phyloP scores from a whole-genome alignment of 1,284 basidiomycete genomes.

The Chondrostereum purpureum region DNA sequence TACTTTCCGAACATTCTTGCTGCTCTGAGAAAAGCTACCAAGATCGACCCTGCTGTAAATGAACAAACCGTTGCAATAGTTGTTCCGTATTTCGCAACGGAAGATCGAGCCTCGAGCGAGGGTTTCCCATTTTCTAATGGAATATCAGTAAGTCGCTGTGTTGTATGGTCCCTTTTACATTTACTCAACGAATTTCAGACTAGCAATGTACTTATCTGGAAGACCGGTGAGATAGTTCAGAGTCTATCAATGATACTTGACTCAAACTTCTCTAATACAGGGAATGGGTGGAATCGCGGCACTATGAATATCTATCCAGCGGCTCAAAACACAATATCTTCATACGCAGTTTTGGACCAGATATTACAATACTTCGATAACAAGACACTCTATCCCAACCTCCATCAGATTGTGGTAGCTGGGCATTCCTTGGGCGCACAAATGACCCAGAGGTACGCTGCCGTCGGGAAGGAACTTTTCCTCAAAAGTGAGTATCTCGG shows the following conservation, averaged over 20 bases:
- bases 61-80: not conserved
- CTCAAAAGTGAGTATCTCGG: slow-evolving; percentile 5
- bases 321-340: slow-evolving; percentile 4
- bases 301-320: not conserved
- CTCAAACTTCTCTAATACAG: no score
- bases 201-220: not conserved
- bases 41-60: not conserved
- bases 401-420: slow-evolving; percentile 8
- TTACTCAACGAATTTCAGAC: no score
- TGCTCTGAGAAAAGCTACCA: not conserved
- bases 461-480: slow-evolving; percentile 3
- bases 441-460: slow-evolving; percentile 7
- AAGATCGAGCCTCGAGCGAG: no score
- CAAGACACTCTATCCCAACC: slow-evolving; percentile 3
- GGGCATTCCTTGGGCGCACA: slow-evolving; percentile 9
- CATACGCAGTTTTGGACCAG: slow-evolving; percentile 3
- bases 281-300: no score
- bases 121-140: no score
- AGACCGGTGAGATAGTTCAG: no score
- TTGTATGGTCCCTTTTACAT: no score
- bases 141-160: no score
- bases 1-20: not conserved
- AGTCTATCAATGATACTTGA: no score
- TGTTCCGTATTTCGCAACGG: not conserved
- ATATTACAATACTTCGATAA: slow-evolving; percentile 5